These are phyloP conservation scores for Inonotus hispidus DNA, from an alignment of 1,284 basidiomycete genomes.

Conservation along the genomic window DNA sequence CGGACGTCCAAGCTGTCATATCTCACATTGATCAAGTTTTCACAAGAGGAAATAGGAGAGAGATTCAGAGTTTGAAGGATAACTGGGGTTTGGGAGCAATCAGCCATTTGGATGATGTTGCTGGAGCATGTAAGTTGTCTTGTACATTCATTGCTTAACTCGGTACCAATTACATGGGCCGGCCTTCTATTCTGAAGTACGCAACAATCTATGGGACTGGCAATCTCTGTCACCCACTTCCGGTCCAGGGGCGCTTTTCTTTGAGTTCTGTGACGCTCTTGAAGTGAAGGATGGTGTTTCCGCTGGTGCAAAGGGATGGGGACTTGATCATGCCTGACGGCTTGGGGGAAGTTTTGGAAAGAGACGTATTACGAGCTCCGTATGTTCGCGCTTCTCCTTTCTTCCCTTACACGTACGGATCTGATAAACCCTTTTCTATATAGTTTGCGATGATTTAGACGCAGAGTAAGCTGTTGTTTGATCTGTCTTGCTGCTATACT, in stretches of 20 bases:
- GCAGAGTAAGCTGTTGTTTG: conserved; percentile 35
- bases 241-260: conserved; percentile 42
- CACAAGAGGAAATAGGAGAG: conserved; percentile 34
- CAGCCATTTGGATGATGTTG: conserved; percentile 61
- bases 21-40: conserved; percentile 56
- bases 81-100: conserved; percentile 53
- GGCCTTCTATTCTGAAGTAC: conserved; percentile 31
- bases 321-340: conserved; percentile 54
- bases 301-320: conserved; percentile 55
- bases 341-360: conserved; percentile 58
- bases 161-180: neutral
- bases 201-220: conserved; percentile 52
- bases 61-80: conserved; percentile 48
- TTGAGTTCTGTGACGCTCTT: conserved; percentile 65
- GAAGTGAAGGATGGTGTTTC: conserved; percentile 59
- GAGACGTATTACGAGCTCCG: conserved; percentile 36
- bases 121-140: conserved; percentile 44
- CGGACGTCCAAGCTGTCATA: conserved; percentile 63
- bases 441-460: conserved; percentile 40
- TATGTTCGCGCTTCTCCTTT: conserved; percentile 27
- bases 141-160: too few species aligned
- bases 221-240: conserved; percentile 47
- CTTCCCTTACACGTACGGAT: conserved; percentile 1
- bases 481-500: neutral
- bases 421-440: neutral